phyloP scores from a whole-genome alignment of 192 early-diverging fungal species.

The Piromyces finnis region DNA sequence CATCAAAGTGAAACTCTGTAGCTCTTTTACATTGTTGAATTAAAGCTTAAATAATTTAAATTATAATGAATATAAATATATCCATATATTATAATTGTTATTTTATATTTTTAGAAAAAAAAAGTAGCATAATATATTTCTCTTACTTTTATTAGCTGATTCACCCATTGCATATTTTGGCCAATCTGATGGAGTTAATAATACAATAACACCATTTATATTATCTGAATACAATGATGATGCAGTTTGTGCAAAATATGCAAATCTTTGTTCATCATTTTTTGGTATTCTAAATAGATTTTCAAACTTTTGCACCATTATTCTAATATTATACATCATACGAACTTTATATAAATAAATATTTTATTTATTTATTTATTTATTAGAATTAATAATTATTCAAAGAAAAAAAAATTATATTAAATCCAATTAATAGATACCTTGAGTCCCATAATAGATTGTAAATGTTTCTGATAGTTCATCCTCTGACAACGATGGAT shows the following conservation, averaged over 20 bases:
- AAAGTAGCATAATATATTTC: too few species aligned
- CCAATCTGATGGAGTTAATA: conserved; percentile 26
- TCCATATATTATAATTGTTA: too few species aligned
- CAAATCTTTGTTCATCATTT: conserved; percentile 27
- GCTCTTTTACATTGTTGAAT: conserved; percentile 41
- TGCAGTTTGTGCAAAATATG: conserved; percentile 47
- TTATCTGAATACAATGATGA: conserved; percentile 40
- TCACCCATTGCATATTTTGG: conserved; percentile 27
- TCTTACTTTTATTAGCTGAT: conserved; percentile 29
- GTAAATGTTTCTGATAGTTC: conserved; percentile 51
- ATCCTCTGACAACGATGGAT: conserved; percentile 3
- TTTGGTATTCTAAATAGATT: conserved; percentile 17
- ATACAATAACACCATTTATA: conserved; percentile 34
- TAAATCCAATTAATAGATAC: background rate
- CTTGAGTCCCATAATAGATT: conserved; percentile 48
- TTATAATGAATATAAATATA: too few species aligned
- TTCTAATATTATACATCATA: conserved; percentile 47
- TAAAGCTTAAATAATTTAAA: too few species aligned
- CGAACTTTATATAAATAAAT: conserved; percentile 19
- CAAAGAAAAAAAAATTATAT: too few species aligned
- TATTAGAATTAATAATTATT: too few species aligned
- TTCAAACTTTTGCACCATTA: conserved; percentile 26
- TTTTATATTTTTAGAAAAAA: too few species aligned
- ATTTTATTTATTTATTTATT: too few species aligned
- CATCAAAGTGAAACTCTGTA: conserved; percentile 61